A percentile compares a stretch with the other conserved stretches of the same genome.
phyloP scores from a whole-genome alignment of 2,329 filamentous ascomycete species.

The Colletotrichum brevisporum region DNA sequence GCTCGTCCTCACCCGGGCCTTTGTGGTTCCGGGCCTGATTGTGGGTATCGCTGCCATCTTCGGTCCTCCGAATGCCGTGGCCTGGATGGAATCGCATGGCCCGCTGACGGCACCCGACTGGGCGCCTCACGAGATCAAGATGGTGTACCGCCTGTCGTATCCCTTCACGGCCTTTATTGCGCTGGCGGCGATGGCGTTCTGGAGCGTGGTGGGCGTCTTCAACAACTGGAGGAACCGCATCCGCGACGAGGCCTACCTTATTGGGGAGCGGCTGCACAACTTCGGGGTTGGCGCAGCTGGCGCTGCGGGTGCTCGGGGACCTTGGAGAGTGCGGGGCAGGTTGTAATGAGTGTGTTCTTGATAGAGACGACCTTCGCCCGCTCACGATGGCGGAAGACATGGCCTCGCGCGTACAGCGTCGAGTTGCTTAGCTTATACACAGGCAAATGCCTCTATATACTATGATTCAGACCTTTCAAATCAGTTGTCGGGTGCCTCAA shows the following conservation, averaged over 20 bases:
- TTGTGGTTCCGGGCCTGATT: slow-evolving; percentile 82
- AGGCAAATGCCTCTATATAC: not conserved
- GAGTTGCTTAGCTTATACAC: slow-evolving; percentile 17
- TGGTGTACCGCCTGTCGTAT: slow-evolving; percentile 75
- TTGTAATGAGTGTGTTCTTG: slow-evolving; percentile 42
- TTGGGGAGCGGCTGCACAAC: slow-evolving; percentile 95
- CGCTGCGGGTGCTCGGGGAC: slow-evolving; percentile 51
- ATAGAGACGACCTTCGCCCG: not conserved
- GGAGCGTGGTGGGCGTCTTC: slow-evolving; percentile 72
- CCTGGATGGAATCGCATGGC: slow-evolving; percentile 43
- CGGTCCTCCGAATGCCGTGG: slow-evolving; percentile 61
- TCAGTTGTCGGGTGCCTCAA: not conserved
- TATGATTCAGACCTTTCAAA: not conserved
- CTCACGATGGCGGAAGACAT: slow-evolving; percentile 5
- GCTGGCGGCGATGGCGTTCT: slow-evolving; percentile 60
- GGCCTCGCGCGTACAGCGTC: not conserved
- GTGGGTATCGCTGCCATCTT: slow-evolving; percentile 74
- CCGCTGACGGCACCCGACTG: slow-evolving; percentile 39
- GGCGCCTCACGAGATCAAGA: slow-evolving; percentile 41
- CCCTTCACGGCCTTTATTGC: slow-evolving; percentile 68
- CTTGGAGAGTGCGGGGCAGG: slow-evolving; percentile 55
- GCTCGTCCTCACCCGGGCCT: slow-evolving; percentile 83
- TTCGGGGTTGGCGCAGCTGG: slow-evolving; percentile 72
- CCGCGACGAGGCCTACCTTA: slow-evolving; percentile 94
- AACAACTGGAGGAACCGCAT: slow-evolving; percentile 85